Base-by-base conservation (phyloP, 257 asterid genomes). In the Ilex asprella region DNA sequence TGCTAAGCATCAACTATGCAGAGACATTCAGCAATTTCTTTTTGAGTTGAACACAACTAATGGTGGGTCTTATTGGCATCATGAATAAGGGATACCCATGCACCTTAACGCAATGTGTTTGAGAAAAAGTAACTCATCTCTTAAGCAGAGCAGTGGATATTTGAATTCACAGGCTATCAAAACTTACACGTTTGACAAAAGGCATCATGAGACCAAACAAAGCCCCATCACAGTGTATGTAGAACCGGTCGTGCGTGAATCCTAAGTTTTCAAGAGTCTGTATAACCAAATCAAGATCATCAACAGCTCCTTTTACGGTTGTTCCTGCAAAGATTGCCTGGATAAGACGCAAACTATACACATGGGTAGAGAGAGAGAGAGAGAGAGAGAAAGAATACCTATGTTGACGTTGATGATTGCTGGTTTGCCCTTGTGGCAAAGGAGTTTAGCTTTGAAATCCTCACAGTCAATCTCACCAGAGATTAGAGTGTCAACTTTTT, bases 161-260 rank as follows among this genome's bases (percentile, higher is more conserved):
- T 21, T 21, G 27, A 21, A 21, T 21, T 21, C 1, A 1, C 27
- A 21, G 27, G 27, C 27, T 21, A 21, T 21, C 27, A 21, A 21
- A 21, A 21, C 27, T 21, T 61, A 66, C 76, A 51, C 52, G 39
- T 49, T 69, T 53, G 21, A 69, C 15, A 35, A 73, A 77, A 39
- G 82, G 76, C 31, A 59, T 16, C 47, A 73, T 30, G 27, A 77
- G 58, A 2, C 79, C 82, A 50, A 16, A 66, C 0, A 67, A 43
- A 15, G 82, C 82, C 8, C 69, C 79, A 67, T 77, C 79, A 59
- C 79, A 77, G 27, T 77, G 82, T 5, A 74, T 67, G 61, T 78
- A 74, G 51, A 67, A 73, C 12, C 41, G 64, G 15, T 78, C 60
- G 0, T 63, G 10, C 15, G 76, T 53, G 35, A 67, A 75, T 2